phyloP scores from a whole-genome alignment of 2,329 filamentous ascomycete species.

The Talaromyces sp. region DNA sequence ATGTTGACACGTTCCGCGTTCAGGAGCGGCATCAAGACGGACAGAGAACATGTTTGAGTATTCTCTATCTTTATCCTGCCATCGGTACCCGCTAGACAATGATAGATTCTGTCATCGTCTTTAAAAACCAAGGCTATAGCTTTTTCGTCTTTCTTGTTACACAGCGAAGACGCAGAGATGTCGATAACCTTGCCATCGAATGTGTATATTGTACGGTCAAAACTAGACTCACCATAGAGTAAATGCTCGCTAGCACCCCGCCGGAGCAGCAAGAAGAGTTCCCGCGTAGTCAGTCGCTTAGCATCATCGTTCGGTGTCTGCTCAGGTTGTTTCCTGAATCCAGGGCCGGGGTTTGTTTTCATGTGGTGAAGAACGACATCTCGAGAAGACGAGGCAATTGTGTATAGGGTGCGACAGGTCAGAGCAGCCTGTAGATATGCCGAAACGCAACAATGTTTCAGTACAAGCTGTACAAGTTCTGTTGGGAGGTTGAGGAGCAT shows the following conservation, averaged over 20 bases:
- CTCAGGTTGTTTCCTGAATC: conserved; percentile 1
- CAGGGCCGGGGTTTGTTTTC: conserved; percentile 34
- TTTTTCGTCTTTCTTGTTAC: conserved; percentile 20
- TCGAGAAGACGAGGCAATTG: conserved; percentile 36
- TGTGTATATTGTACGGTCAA: conserved; percentile 31
- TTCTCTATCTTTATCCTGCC: conserved; percentile 21
- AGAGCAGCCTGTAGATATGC: conserved; percentile 41
- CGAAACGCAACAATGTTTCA: conserved; percentile 35
- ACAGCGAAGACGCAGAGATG: conserved; percentile 35
- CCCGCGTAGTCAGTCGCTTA: conserved; percentile 23
- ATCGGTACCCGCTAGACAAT: conserved; percentile 26
- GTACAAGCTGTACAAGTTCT: conserved; percentile 42
- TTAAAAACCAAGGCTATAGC: conserved; percentile 33
- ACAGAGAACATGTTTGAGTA: conserved; percentile 22
- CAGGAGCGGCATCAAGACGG: conserved; percentile 20
- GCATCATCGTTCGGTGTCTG: conserved; percentile 20
- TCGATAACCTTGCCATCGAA: conserved; percentile 32
- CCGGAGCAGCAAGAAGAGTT: conserved; percentile 36
- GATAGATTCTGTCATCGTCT: conserved; percentile 30
- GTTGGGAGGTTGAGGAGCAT: conserved; percentile 40
- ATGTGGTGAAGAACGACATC: conserved; percentile 40
- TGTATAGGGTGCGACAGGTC: conserved; percentile 37
- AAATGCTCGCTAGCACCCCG: conserved; percentile 33
- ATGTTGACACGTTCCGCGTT: conserved; percentile 29
- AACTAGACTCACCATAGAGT: conserved; percentile 37